These are phyloP conservation scores for Teratosphaeria gauchensis DNA, from an alignment of 2,329 filamentous ascomycete genomes.

Conservation along the genomic window DNA sequence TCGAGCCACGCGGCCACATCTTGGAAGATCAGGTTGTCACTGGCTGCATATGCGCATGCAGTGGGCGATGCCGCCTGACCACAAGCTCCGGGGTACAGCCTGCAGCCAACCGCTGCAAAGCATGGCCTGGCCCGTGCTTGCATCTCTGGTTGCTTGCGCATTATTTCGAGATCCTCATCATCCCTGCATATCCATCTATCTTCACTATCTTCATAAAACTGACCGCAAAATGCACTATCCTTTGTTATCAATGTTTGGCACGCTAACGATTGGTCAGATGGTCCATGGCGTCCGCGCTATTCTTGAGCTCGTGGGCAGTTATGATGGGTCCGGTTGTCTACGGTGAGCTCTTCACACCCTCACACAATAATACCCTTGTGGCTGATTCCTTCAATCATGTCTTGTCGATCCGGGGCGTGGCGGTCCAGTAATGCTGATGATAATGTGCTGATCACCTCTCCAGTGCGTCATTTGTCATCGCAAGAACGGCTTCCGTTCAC, in stretches of 20 bases:
- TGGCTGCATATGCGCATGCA: slow-evolving; percentile 20
- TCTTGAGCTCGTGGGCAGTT: slow-evolving; percentile 84
- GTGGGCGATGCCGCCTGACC: slow-evolving; percentile 24
- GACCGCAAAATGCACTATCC: not conserved
- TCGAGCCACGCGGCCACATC: slow-evolving; percentile 17
- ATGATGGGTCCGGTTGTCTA: slow-evolving; percentile 88
- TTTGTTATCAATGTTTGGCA: slow-evolving; percentile 9
- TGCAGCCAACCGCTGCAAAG: slow-evolving; percentile 11
- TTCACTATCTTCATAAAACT: not conserved
- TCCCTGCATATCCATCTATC: not conserved
- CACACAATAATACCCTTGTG: not conserved
- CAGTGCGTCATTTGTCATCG: slow-evolving; percentile 70
- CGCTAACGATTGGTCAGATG: slow-evolving; percentile 55
- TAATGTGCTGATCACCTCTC: slow-evolving; percentile 7
- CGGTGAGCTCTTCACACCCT: slow-evolving; percentile 28
- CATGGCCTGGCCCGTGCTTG: slow-evolving; percentile 1
- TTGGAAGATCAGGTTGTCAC: slow-evolving; percentile 12
- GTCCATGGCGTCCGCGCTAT: slow-evolving; percentile 84
- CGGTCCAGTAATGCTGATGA: slow-evolving; percentile 1
- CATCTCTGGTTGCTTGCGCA: not conserved
- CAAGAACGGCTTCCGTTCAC: slow-evolving; percentile 83
- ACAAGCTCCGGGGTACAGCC: slow-evolving; percentile 18
- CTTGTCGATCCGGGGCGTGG: slow-evolving; percentile 4
- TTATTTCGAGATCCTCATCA: not conserved
- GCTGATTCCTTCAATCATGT: slow-evolving; percentile 1